A percentile compares a stretch with the other conserved stretches of the same genome.
Evolutionary conservation across 2,329 filamentous ascomycete species (phyloP).

Genomic region (Sphaerulina vaccinii): DNA sequence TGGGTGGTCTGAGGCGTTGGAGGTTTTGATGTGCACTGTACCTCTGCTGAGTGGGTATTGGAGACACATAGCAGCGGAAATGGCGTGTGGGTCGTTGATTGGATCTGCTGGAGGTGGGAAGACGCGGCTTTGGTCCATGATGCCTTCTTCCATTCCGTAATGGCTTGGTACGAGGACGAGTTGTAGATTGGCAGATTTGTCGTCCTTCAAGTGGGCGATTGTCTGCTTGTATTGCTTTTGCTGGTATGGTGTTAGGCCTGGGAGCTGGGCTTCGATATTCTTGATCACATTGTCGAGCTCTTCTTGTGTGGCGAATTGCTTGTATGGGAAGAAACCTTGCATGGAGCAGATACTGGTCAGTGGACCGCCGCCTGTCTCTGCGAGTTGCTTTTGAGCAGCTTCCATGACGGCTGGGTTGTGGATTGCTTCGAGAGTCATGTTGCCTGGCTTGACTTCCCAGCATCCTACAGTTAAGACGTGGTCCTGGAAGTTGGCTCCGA

Average conservation of each 20-base stretch:
- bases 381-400: conserved; percentile 35
- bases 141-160: conserved; percentile 31
- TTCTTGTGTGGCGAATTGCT: conserved; percentile 35
- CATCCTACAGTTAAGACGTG: conserved; percentile 36
- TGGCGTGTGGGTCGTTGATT: conserved; percentile 25
- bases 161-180: conserved; percentile 37
- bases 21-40: conserved; percentile 35
- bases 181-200: conserved; percentile 42
- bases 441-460: conserved; percentile 33
- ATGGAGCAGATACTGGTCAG: conserved; percentile 36
- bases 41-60: conserved; percentile 36
- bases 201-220: conserved; percentile 36
- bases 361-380: conserved; percentile 35
- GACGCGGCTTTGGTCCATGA: conserved; percentile 32
- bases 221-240: conserved; percentile 38
- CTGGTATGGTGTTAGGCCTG: conserved; percentile 36
- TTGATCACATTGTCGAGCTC: conserved; percentile 37
- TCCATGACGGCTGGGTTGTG: conserved; percentile 37
- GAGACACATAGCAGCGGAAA: conserved; percentile 32
- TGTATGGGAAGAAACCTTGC: conserved; percentile 41
- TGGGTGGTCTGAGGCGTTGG: conserved; percentile 28
- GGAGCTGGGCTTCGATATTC: conserved; percentile 33
- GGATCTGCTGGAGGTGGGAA: conserved; percentile 28
- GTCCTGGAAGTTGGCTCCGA: conserved; percentile 54
- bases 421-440: conserved; percentile 33